Conservation (phyloP, 2,329 filamentous ascomycete species). For the Cercospora sojina region DNA sequence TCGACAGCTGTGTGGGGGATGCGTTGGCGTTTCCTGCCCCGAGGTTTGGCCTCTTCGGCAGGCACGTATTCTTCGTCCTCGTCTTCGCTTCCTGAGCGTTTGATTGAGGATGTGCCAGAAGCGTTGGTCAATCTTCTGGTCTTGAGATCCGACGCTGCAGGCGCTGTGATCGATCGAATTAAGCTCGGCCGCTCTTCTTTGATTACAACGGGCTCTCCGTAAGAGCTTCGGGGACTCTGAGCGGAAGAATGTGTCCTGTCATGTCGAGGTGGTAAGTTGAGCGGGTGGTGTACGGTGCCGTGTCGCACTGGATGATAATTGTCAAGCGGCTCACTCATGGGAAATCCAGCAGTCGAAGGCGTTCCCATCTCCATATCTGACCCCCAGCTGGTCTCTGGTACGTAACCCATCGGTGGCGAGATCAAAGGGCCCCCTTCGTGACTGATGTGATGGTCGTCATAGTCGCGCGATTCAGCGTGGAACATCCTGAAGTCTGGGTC, state of each 20-base stretch:
- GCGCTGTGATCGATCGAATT: slow-evolving; percentile 31
- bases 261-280: slow-evolving; percentile 21
- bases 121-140: slow-evolving; percentile 19
- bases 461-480: slow-evolving; percentile 24
- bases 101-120: slow-evolving; percentile 24
- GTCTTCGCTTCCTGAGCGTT: slow-evolving; percentile 32
- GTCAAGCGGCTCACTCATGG: slow-evolving; percentile 26
- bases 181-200: slow-evolving; percentile 29
- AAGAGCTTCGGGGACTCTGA: slow-evolving; percentile 30
- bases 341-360: slow-evolving; percentile 30
- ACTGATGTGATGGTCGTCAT: slow-evolving; percentile 24
- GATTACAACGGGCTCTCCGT: slow-evolving; percentile 17
- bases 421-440: slow-evolving; percentile 26
- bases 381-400: slow-evolving; percentile 29
- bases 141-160: slow-evolving; percentile 23
- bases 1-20: slow-evolving; percentile 41
- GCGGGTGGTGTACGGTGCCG: slow-evolving; percentile 22
- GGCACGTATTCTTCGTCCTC: slow-evolving; percentile 36
- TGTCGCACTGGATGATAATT: slow-evolving; percentile 28
- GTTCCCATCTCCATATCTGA: slow-evolving; percentile 36
- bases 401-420: slow-evolving; percentile 29
- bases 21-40: slow-evolving; percentile 37
- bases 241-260: slow-evolving; percentile 21
- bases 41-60: slow-evolving; percentile 22
- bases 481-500: slow-evolving; percentile 35